Conservation (phyloP, 768 basidiomycete species). For the Phylloporus sp. region DNA sequence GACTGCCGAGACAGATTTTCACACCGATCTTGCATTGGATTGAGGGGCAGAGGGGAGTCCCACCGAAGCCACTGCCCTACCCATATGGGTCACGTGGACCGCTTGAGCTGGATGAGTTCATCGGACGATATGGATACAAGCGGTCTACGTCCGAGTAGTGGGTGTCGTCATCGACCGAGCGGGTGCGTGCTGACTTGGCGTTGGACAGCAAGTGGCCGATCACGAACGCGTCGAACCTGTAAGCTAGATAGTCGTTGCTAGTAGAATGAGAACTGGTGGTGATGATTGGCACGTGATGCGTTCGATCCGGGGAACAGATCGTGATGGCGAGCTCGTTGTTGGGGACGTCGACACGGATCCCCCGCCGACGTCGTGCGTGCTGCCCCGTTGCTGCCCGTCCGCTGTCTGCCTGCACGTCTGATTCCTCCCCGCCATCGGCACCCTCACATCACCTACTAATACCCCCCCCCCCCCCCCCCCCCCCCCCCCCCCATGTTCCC, state of each 20-base stretch:
- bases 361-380: constrained; percentile 25
- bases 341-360: constrained; percentile 22
- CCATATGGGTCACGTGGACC: constrained; percentile 97
- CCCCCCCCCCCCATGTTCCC: constrained; percentile 16
- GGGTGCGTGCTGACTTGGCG: not conserved
- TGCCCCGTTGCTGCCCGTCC: constrained; percentile 6
- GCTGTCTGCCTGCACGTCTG: constrained; percentile 17
- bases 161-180: constrained; percentile 5
- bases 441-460: constrained; percentile 6
- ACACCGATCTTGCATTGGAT: constrained; percentile 96
- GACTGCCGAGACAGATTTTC: constrained; percentile 62
- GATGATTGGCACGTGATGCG: constrained; percentile 21
- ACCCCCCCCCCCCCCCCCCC: not conserved
- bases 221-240: constrained; percentile 25
- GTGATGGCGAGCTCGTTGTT: constrained; percentile 21
- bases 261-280: not conserved
- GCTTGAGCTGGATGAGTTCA: constrained; percentile 71
- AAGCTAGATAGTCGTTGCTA: not conserved
- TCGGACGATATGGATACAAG: constrained; percentile 70
- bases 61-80: constrained; percentile 73
- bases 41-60: constrained; percentile 64
- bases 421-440: constrained; percentile 19
- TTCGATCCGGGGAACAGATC: constrained; percentile 28
- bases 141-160: constrained; percentile 68
- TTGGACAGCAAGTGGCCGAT: constrained; percentile 25